phyloP scores from a whole-genome alignment of 352 stramenopile genomes.

The Phytophthora melonis region DNA sequence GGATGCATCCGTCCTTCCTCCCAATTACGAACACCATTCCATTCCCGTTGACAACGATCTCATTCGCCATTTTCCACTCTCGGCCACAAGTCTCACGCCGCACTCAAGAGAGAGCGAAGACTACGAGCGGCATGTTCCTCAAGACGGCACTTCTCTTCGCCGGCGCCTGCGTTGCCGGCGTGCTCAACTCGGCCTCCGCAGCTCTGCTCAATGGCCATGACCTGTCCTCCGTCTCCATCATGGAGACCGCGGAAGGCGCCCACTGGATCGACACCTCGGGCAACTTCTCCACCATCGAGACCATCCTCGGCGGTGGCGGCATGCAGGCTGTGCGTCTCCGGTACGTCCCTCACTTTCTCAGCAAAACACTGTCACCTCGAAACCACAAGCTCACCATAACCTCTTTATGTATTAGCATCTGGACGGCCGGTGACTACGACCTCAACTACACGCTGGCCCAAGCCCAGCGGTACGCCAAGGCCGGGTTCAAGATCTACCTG shows the following conservation, averaged over 20 bases:
- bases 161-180: slow-evolving; percentile 1
- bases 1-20: background rate
- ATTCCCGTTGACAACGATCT: background rate
- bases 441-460: slow-evolving; percentile 40
- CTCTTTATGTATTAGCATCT: slow-evolving; percentile 26
- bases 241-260: slow-evolving; percentile 39
- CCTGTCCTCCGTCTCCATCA: slow-evolving; percentile 34
- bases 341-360: background rate
- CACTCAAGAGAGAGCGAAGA: background rate
- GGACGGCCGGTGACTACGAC: slow-evolving; percentile 41
- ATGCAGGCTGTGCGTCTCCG: slow-evolving; percentile 37
- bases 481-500: slow-evolving; percentile 43
- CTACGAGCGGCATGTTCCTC: slow-evolving; percentile 1
- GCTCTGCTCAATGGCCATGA: slow-evolving; percentile 40
- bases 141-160: background rate
- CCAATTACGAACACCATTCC: background rate
- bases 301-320: slow-evolving; percentile 36
- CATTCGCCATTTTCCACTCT: slow-evolving; percentile 3
- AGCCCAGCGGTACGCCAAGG: slow-evolving; percentile 38
- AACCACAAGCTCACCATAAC: background rate
- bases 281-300: slow-evolving; percentile 29
- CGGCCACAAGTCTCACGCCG: background rate
- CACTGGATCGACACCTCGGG: slow-evolving; percentile 36
- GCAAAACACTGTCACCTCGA: background rate
- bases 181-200: background rate